Conservation (phyloP, 75 land plant genomes). For the Ceratopteris richardii region DNA sequence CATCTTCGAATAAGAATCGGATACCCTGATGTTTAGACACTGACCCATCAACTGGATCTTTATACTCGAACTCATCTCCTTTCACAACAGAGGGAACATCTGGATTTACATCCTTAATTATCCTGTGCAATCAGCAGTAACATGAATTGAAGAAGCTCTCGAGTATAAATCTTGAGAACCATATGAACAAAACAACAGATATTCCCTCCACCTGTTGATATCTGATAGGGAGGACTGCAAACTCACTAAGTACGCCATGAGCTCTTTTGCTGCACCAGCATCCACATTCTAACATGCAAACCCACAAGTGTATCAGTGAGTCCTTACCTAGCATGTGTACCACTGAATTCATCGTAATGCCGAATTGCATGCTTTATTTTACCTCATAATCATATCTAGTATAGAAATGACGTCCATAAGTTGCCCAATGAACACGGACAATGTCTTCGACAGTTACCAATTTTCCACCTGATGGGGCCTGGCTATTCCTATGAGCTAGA, state of each 20-base stretch:
- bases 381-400: conserved; percentile 99
- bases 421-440: conserved; percentile 85
- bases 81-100: conserved; percentile 68
- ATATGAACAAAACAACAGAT: too few species aligned
- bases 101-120: conserved; percentile 53
- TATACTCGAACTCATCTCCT: conserved; percentile 99
- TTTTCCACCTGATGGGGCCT: conserved; percentile 57
- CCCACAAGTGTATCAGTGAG: too few species aligned
- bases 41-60: conserved; percentile 98
- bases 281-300: conserved; percentile 83
- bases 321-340: too few species aligned
- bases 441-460: conserved; percentile 96
- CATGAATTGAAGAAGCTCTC: too few species aligned
- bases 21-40: conserved; percentile 97
- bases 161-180: too few species aligned
- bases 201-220: conserved; percentile 60
- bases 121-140: conserved; percentile 43
- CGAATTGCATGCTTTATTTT: neutral
- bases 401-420: conserved; percentile 95
- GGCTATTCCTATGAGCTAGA: conserved; percentile 80
- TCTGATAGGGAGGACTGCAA: conserved; percentile 75
- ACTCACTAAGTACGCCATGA: conserved; percentile 77
- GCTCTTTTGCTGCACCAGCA: conserved; percentile 88
- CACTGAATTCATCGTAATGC: too few species aligned
- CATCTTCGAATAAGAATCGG: conserved; percentile 88